Conservation (phyloP, 1,284 basidiomycete species). For the Xerocomus amazonicus region DNA sequence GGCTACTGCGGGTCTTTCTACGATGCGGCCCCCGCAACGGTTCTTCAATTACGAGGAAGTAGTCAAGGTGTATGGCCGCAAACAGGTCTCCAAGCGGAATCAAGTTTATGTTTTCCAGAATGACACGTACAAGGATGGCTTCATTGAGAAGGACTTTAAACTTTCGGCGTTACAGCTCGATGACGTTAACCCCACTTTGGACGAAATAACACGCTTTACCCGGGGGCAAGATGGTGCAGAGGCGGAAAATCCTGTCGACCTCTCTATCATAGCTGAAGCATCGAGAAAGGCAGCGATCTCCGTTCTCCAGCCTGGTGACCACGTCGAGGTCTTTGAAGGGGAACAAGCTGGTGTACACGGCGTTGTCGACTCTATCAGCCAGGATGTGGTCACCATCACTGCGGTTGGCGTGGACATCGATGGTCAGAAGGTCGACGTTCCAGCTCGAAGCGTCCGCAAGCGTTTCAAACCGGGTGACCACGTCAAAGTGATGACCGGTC, state of each 20-base stretch:
- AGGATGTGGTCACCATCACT: slow-evolving; percentile 85
- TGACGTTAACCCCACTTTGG: slow-evolving; percentile 91
- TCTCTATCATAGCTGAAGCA: slow-evolving; percentile 85
- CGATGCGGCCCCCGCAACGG: slow-evolving; percentile 84
- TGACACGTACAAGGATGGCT: slow-evolving; percentile 93
- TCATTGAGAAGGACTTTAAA: slow-evolving; percentile 96
- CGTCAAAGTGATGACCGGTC: slow-evolving; percentile 95
- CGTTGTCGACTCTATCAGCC: slow-evolving; percentile 84
- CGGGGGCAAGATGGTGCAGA: slow-evolving; percentile 63
- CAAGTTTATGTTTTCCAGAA: slow-evolving; percentile 83
- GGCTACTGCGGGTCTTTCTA: slow-evolving; percentile 41
- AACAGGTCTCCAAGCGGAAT: slow-evolving; percentile 69
- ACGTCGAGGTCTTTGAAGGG: slow-evolving; percentile 96
- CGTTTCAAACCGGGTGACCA: slow-evolving; percentile 97
- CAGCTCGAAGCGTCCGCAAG: slow-evolving; percentile 88
- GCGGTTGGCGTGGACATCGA: slow-evolving; percentile 81
- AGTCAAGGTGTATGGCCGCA: slow-evolving; percentile 79
- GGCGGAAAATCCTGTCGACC: slow-evolving; percentile 63
- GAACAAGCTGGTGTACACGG: slow-evolving; percentile 94
- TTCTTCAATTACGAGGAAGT: slow-evolving; percentile 97
- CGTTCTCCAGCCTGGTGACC: slow-evolving; percentile 95
- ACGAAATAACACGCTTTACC: slow-evolving; percentile 92
- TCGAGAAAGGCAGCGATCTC: slow-evolving; percentile 83
- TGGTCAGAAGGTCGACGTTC: slow-evolving; percentile 83
- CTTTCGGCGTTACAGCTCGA: slow-evolving; percentile 78